Evolutionary conservation across 2,329 filamentous ascomycete species (phyloP).

Genomic region (Dichotomopilus funicola): DNA sequence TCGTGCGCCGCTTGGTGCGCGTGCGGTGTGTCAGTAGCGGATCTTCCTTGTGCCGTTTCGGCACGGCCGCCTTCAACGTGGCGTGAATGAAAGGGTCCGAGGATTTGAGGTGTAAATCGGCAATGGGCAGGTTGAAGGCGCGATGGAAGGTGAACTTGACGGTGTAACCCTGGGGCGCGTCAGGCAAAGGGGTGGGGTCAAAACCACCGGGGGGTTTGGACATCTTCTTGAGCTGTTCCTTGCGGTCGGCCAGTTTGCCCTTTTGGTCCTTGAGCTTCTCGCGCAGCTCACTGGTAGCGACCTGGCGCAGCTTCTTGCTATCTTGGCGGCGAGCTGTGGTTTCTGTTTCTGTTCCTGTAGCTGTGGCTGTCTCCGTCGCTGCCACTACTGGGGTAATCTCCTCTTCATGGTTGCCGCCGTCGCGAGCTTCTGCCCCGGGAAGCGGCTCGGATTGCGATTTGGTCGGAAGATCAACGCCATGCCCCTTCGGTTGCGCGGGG

Average conservation of each 20-base stretch:
- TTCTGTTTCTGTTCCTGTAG: neutral
- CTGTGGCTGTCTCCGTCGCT: no score
- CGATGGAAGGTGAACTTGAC: conserved; percentile 78
- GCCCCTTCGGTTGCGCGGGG: no score
- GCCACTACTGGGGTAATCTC: no score
- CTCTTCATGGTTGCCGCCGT: no score
- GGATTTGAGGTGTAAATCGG: conserved; percentile 68
- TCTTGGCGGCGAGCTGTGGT: neutral
- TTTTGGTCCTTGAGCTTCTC: conserved; percentile 27
- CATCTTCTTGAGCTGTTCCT: conserved; percentile 35
- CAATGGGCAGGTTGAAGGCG: conserved; percentile 73
- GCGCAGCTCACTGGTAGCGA: conserved; percentile 9
- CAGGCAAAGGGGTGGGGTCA: conserved; percentile 70
- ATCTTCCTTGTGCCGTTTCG: conserved; percentile 78
- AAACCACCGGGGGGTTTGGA: conserved; percentile 65
- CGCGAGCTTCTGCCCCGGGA: no score
- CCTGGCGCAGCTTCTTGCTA: neutral
- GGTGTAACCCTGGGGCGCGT: conserved; percentile 71
- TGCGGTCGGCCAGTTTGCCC: conserved; percentile 31
- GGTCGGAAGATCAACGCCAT: no score
- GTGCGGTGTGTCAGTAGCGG: conserved; percentile 69
- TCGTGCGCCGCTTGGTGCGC: conserved; percentile 63
- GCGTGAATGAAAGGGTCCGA: conserved; percentile 80
- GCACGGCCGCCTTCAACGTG: conserved; percentile 65
- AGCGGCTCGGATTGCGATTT: no score